Conservation (phyloP, 176 grass and related monocot genomes). For the Poa annua region DNA sequence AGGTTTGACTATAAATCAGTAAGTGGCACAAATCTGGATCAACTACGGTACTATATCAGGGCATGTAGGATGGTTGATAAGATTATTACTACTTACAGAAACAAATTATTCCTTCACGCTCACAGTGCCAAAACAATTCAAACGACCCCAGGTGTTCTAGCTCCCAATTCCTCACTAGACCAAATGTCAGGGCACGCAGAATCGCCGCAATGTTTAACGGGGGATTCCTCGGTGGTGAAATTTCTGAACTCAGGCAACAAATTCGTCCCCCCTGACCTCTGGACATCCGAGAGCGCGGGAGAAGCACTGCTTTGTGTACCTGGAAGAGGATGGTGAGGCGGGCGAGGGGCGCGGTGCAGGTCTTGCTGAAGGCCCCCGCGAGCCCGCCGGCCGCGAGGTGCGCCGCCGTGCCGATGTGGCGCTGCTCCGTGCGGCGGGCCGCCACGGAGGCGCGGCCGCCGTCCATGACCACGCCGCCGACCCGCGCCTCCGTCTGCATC, state of each 20-base stretch:
- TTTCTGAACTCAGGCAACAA: too few relatives aligned
- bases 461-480: slow-evolving; percentile 57
- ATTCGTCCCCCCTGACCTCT: too few relatives aligned
- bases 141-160: not conserved
- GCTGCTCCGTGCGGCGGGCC: slow-evolving; percentile 33
- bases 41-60: not conserved
- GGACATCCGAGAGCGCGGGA: not conserved
- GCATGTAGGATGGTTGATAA: too few relatives aligned
- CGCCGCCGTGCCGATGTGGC: slow-evolving; percentile 61
- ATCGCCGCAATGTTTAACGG: not conserved
- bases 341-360: slow-evolving; percentile 87
- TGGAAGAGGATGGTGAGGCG: slow-evolving; percentile 96
- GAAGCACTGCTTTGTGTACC: too few relatives aligned
- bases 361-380: slow-evolving; percentile 89
- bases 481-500: slow-evolving; percentile 77
- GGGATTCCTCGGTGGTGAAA: too few relatives aligned
- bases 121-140: not conserved
- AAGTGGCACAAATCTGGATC: not conserved
- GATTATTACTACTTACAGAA: too few relatives aligned
- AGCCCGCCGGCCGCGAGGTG: slow-evolving; percentile 78
- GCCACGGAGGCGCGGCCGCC: slow-evolving; percentile 33
- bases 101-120: not conserved
- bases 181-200: not conserved
- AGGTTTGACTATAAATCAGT: not conserved
- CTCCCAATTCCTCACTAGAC: not conserved